Percentiles rank a stretch among this genome's conserved stretches.
Conservation (phyloP, 1,139 yeast genomes). For the Geotrichum fermentans region DNA sequence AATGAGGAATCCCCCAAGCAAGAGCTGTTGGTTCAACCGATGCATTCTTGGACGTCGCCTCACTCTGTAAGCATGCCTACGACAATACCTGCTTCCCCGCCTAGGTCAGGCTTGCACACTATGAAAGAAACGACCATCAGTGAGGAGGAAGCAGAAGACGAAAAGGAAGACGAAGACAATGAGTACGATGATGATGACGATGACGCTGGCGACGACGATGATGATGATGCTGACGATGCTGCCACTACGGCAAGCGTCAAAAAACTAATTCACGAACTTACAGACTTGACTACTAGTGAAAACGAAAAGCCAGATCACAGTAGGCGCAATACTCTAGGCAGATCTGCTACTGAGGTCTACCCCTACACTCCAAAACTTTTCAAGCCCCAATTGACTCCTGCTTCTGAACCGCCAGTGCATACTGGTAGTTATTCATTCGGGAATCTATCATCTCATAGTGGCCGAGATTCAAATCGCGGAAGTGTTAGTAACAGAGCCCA, state of each 20-base stretch:
- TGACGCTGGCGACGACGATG: slow-evolving; percentile 1
- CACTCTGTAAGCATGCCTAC: neutral
- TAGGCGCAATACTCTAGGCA: neutral
- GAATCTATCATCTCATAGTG: neutral
- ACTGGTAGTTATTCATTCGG: neutral
- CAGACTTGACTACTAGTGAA: slow-evolving; percentile 2
- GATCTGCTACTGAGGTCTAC: neutral
- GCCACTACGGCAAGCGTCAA: slow-evolving; percentile 2
- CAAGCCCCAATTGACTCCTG: neutral
- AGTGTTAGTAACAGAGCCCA: neutral
- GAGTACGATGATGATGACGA: neutral
- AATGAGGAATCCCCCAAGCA: slow-evolving; percentile 7
- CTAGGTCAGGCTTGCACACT: neutral
- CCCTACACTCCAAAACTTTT: slow-evolving; percentile 3
- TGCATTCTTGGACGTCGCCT: neutral
- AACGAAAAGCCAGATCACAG: neutral
- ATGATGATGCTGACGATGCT: neutral
- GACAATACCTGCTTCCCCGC: neutral
- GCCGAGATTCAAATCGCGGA: neutral
- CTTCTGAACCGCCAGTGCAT: neutral
- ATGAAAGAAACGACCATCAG: neutral
- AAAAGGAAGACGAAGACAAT: slow-evolving; percentile 1
- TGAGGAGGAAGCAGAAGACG: neutral
- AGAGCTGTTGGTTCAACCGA: neutral
- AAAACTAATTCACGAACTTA: slow-evolving; percentile 5